Base-by-base conservation (phyloP, 495 filamentous ascomycete genomes). In the Xanthoparmelia taractica region DNA sequence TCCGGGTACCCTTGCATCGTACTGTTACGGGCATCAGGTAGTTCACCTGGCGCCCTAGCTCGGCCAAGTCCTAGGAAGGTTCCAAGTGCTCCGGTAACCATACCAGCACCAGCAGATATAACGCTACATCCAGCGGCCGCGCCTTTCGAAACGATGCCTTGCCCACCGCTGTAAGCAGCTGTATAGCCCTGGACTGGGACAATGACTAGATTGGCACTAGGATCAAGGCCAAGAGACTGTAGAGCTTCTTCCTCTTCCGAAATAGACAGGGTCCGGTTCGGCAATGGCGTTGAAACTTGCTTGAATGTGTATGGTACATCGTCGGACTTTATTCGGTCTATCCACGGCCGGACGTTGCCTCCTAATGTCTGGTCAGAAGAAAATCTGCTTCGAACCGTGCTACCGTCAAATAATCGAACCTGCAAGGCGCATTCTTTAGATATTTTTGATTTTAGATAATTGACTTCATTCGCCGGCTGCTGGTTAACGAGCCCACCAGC, bases 341-440 rank as follows among this genome's bases (percentile, higher is more conserved):
- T 78, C 90, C 90, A 97, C 7, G 79, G 67, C 5, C 93, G 82
- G 4, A 97, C 88, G 45, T 89, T 82, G 8, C 69, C 75, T 15
- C 75, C 71, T n/a, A 97, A 80, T 18, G 83, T 89, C 15, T 83
- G 77, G 1, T 76, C 77, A 54, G 84, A 81, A 0, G 81, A 74
- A 71, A 97, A 96, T 27, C 80, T 85, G 33, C 77, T 78, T 37
- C 90, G 85, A 56, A 97, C 82, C 18, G 84, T 90, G 37, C 83
- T 84, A 17, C 93, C 93, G 70, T 96, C 91, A 47, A 96, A 87
- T 0, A 96, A 77, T 2, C 93, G 85, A 47, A 96, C 83, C 68
- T 94, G 92, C 8, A 97, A 73, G 17, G 87, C 82, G 65, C 82
- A 88, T 60, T 79, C 74, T 37, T 45, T 66, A 20, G 69, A 63